Conservation (phyloP, 2,329 filamentous ascomycete species). For the Mycosphaerella sp. region DNA sequence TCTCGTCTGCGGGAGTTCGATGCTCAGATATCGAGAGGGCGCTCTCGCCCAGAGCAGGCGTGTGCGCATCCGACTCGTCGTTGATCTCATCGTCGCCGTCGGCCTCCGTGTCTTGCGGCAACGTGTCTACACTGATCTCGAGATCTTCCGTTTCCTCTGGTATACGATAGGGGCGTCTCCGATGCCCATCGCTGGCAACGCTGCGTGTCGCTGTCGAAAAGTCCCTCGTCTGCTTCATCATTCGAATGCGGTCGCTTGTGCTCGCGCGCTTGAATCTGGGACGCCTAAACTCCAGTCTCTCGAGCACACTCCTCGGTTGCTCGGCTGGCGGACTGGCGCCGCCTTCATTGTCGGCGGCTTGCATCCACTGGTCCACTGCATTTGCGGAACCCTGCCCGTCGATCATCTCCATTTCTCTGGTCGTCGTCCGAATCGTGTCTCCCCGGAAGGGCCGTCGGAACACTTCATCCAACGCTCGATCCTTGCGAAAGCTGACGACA, state of each 20-base stretch:
- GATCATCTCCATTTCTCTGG: conserved; percentile 30
- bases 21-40: conserved; percentile 29
- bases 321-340: conserved; percentile 53
- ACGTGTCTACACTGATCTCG: conserved; percentile 37
- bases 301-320: conserved; percentile 53
- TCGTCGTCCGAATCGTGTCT: conserved; percentile 52
- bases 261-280: conserved; percentile 48
- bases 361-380: conserved; percentile 88
- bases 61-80: conserved; percentile 44
- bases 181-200: conserved; percentile 52
- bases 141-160: conserved; percentile 42
- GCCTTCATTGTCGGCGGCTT: conserved; percentile 52
- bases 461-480: conserved; percentile 83
- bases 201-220: conserved; percentile 49
- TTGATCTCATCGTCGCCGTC: conserved; percentile 89
- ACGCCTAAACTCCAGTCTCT: conserved; percentile 51
- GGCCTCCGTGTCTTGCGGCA: conserved; percentile 63
- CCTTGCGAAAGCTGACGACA: conserved; percentile 80
- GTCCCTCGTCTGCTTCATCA: conserved; percentile 35
- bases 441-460: conserved; percentile 65
- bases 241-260: conserved; percentile 33
- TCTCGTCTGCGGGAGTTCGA: conserved; percentile 22
- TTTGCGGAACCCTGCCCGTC: conserved; percentile 69
- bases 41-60: conserved; percentile 31
- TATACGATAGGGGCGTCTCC: conserved; percentile 36